Conservation (phyloP, 495 filamentous ascomycete genomes). For the Penicillium salamii region DNA sequence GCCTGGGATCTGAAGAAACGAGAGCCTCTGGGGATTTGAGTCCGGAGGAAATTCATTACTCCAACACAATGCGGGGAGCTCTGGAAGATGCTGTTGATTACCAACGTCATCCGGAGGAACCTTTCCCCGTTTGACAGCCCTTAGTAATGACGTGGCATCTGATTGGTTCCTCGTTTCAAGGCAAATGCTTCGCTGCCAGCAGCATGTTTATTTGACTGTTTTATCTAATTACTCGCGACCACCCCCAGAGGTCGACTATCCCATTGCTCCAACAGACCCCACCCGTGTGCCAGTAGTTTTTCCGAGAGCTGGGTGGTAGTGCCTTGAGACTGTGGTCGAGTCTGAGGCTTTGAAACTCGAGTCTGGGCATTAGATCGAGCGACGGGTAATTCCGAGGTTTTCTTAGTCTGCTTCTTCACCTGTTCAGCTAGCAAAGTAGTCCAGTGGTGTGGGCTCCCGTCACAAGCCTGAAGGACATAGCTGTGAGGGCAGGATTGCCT, state of each 20-base stretch:
- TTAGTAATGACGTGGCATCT: constrained; percentile 13
- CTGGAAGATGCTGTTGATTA: constrained; percentile 11
- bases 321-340: background rate
- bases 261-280: constrained; percentile 31
- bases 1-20: constrained; percentile 9
- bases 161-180: constrained; percentile 12
- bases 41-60: constrained; percentile 32
- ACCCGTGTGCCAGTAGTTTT: constrained; percentile 31
- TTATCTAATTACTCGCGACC: constrained; percentile 12
- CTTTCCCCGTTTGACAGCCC: constrained; percentile 7
- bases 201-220: constrained; percentile 8
- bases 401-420: constrained; percentile 11
- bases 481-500: constrained; percentile 26
- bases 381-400: background rate
- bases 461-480: constrained; percentile 36
- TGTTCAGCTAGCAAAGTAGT: constrained; percentile 21
- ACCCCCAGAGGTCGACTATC: constrained; percentile 37
- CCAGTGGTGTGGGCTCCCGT: constrained; percentile 33
- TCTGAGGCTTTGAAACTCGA: background rate
- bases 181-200: constrained; percentile 12
- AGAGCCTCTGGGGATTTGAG: constrained; percentile 10
- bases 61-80: constrained; percentile 15
- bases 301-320: constrained; percentile 7
- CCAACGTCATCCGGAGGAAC: constrained; percentile 24
- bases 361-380: background rate